phyloP scores from a whole-genome alignment of 2,329 filamentous ascomycete genomes.

The Cryphonectria naterciae region DNA sequence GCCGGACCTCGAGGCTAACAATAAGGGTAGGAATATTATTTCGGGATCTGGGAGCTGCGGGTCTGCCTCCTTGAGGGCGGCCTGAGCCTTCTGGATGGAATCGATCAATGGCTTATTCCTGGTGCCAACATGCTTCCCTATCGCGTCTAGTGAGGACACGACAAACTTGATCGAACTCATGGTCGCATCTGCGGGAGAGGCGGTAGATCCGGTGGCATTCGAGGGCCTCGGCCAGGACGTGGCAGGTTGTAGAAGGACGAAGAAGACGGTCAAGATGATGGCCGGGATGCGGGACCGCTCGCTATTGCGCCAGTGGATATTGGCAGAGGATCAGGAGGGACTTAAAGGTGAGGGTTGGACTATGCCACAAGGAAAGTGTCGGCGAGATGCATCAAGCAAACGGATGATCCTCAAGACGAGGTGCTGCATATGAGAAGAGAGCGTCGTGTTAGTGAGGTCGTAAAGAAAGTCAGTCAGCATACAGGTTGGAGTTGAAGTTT shows the following conservation, averaged over 20 bases:
- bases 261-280: background rate
- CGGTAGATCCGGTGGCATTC: conserved; percentile 43
- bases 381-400: conserved; percentile 8
- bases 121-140: conserved; percentile 78
- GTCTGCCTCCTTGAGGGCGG: conserved; percentile 84
- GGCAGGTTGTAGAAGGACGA: background rate
- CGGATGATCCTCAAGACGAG: conserved; percentile 7
- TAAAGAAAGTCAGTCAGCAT: background rate
- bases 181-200: conserved; percentile 47
- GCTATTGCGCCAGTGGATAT: conserved; percentile 17
- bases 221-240: conserved; percentile 30
- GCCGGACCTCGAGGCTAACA: conserved; percentile 84
- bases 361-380: conserved; percentile 11
- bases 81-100: conserved; percentile 77
- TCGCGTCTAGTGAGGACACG: conserved; percentile 88
- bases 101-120: conserved; percentile 85
- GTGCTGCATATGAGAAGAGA: conserved; percentile 10
- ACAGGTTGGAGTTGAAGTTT: conserved; percentile 2
- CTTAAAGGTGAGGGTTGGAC: conserved; percentile 5
- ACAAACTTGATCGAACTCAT: conserved; percentile 97
- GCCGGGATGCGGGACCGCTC: background rate
- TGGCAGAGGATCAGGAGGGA: conserved; percentile 6
- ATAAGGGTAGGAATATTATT: conserved; percentile 86
- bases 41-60: conserved; percentile 85
- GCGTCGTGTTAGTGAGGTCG: conserved; percentile 4